Evolutionary conservation across 2,329 filamentous ascomycete genomes (phyloP), one percentile per base, ranked within the genome.

Genomic region (Dactylonectria estremocensis): DNA sequence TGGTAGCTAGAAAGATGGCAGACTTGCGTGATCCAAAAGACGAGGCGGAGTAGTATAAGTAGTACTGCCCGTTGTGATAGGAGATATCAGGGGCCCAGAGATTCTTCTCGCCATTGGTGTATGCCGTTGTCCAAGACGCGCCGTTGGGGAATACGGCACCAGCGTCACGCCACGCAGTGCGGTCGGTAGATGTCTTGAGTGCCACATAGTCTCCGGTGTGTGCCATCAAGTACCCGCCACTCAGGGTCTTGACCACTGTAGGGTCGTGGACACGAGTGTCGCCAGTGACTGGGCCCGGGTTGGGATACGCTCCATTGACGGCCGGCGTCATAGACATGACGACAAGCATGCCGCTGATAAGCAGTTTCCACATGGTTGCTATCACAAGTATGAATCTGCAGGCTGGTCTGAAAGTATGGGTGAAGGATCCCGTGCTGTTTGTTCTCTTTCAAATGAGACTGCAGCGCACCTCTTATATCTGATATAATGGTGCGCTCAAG

Each of bases 51-150:
- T 79, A 79, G 75, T 79, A 79, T 33, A 79, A 52, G 40, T 74
- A 79, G 72, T 78, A 79, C 64, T 73, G 63, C 0, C 73, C 76
- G 56, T 79, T 76, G 31, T 71, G 77, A 68, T 76, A 79, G 1
- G 82, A 80, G 6, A 88, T 84, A 71, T 91, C 88, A 0, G 89
- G 89, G 0, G 89, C 89, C 87, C 66, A 83, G 37, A 80, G 78
- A 46, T 79, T 79, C 64, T 66, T 70, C 1, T 73, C 76, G 31
- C 76, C 77, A 3, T 66, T 64, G 28, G 77, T 79, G 52, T 79
- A 79, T 18, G 16, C 4, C 0, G 73, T 77, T 0, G 77, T 79
- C 77, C 77, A 79, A 0, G 78, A 69, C 7, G 77, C 77, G 2
- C 77, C 77, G 28, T 70, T 72, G 14, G 78, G 78, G 66, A 79